These are phyloP conservation scores for Aspergillus novofumigatus DNA, from an alignment of 2,329 filamentous ascomycete genomes.

Conservation along the genomic window DNA sequence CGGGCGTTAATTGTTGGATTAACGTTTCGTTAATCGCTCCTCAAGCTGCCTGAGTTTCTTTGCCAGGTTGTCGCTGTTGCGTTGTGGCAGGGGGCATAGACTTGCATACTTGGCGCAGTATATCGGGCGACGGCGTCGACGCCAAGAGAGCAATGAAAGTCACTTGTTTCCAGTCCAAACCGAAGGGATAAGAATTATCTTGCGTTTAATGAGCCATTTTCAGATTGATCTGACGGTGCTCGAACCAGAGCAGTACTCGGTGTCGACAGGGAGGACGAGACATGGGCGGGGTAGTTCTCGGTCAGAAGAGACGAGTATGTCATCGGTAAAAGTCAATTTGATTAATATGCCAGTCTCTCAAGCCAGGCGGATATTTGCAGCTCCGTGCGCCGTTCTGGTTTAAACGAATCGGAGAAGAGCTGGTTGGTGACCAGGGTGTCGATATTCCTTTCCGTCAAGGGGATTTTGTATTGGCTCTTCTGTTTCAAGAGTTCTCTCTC, in stretches of 20 bases:
- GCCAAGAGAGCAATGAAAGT: slow-evolving; percentile 17
- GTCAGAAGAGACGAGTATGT: slow-evolving; percentile 9
- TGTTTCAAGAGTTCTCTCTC: slow-evolving; percentile 34
- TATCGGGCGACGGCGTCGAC: slow-evolving; percentile 17
- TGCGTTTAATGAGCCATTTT: neutral
- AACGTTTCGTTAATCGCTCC: neutral
- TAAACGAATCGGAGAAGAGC: slow-evolving; percentile 49
- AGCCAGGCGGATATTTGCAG: slow-evolving; percentile 73
- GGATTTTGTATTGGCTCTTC: slow-evolving; percentile 32
- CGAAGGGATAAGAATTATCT: neutral
- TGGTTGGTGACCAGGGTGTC: slow-evolving; percentile 33
- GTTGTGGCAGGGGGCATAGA: slow-evolving; percentile 2
- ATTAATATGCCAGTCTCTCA: slow-evolving; percentile 65
- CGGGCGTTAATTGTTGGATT: slow-evolving; percentile 20
- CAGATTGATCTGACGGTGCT: neutral
- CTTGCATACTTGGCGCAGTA: slow-evolving; percentile 15
- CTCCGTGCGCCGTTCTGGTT: slow-evolving; percentile 56
- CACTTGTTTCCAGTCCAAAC: neutral
- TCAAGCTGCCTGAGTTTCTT: neutral
- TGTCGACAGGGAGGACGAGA: neutral
- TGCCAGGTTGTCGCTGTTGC: neutral
- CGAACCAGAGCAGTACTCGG: neutral
- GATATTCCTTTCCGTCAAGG: slow-evolving; percentile 34
- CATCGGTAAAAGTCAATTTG: slow-evolving; percentile 20
- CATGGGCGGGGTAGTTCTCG: neutral